Percentiles rank a stretch among this genome's conserved stretches.
These are phyloP conservation scores for Ilyonectria destructans DNA, from an alignment of 2,329 filamentous ascomycete species.

Conservation along the genomic window DNA sequence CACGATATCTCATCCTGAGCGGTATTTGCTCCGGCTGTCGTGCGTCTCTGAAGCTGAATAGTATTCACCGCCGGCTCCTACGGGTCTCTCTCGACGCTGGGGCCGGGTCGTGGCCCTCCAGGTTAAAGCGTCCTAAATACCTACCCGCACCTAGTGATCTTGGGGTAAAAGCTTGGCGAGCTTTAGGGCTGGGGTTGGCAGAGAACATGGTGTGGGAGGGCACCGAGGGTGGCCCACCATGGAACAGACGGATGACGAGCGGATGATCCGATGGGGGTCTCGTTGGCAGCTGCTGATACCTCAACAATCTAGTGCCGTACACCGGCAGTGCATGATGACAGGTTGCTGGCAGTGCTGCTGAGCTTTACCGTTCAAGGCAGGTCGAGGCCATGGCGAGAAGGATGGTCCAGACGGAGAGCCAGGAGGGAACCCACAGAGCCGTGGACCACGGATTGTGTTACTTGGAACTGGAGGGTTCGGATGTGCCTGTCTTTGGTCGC, in stretches of 20 bases:
- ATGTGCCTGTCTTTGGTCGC: background rate
- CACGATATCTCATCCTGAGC: background rate
- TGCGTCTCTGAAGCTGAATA: background rate
- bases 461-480: constrained; percentile 2
- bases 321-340: constrained; percentile 1
- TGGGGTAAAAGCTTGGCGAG: constrained; percentile 29
- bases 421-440: constrained; percentile 1
- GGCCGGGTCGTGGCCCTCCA: constrained; percentile 2
- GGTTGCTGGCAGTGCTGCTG: background rate
- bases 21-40: background rate
- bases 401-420: constrained; percentile 12
- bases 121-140: constrained; percentile 9
- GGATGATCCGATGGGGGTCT: constrained; percentile 2
- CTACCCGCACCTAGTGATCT: constrained; percentile 14
- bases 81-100: constrained; percentile 1
- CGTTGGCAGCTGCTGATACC: constrained; percentile 2
- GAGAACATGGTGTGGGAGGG: constrained; percentile 8
- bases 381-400: constrained; percentile 11
- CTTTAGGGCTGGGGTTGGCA: constrained; percentile 27
- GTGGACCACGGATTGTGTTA: constrained; percentile 7
- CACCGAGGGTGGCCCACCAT: constrained; percentile 11
- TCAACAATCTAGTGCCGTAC: background rate
- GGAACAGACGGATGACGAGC: background rate
- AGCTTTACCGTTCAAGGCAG: constrained; percentile 22
- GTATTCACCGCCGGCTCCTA: background rate